These are phyloP conservation scores for Cercospora citrullina DNA, from an alignment of 2,329 filamentous ascomycete species.

Conservation along the genomic window DNA sequence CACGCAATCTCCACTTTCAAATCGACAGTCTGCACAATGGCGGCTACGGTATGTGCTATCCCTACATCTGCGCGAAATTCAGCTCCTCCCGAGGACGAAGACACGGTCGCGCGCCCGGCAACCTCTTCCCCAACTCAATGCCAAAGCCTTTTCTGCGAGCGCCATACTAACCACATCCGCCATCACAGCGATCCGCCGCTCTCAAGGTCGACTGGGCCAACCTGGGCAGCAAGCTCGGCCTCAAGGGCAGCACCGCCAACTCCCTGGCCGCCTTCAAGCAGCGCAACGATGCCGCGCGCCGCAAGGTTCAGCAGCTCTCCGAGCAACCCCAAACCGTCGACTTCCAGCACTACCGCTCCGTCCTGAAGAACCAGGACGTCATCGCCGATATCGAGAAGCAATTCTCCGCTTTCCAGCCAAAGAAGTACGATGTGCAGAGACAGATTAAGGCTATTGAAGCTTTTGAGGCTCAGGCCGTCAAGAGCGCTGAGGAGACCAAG, in stretches of 20 bases:
- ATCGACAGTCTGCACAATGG: conserved; percentile 31
- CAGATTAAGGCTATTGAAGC: conserved; percentile 98
- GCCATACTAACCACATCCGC: conserved; percentile 27
- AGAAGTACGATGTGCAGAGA: conserved; percentile 85
- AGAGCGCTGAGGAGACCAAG: conserved; percentile 97
- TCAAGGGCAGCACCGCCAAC: conserved; percentile 89
- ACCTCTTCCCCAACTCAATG: conserved; percentile 8
- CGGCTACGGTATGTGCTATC: conserved; percentile 33
- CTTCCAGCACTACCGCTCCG: conserved; percentile 86
- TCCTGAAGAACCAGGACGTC: conserved; percentile 94
- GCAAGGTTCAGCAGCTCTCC: conserved; percentile 80
- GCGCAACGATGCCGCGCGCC: conserved; percentile 97
- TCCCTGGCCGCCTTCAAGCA: conserved; percentile 98
- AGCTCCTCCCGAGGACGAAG: not conserved
- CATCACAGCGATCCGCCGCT: conserved; percentile 84
- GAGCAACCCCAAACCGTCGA: conserved; percentile 86
- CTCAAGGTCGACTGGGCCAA: conserved; percentile 99
- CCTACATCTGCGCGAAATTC: not conserved
- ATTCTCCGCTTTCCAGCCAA: conserved; percentile 87
- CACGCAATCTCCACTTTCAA: not conserved
- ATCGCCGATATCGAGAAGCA: conserved; percentile 97
- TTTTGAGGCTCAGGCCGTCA: conserved; percentile 94
- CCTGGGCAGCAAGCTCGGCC: conserved; percentile 88
- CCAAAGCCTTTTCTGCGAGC: conserved; percentile 7
- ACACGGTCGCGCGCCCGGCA: not conserved